Evolutionary conservation across 2,329 filamentous ascomycete species (phyloP).

Genomic region (Aspergillus tubingensis): DNA sequence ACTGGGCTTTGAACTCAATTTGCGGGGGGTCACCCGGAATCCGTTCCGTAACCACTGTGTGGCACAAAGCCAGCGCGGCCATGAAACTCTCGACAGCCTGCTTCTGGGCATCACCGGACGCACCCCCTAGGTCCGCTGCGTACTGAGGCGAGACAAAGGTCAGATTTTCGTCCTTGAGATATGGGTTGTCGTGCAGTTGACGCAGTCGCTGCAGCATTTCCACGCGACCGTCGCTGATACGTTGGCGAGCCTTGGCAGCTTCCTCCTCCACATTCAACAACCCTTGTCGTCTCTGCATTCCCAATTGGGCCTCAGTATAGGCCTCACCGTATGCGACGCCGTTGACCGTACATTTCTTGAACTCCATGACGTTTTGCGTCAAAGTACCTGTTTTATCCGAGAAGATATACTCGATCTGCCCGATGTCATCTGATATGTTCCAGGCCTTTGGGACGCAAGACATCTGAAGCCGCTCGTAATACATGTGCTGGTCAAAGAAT

Average conservation of each 20-base stretch:
- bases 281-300: slow-evolving; percentile 5
- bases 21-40: slow-evolving; percentile 6
- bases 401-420: slow-evolving; percentile 98
- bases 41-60: slow-evolving; percentile 7
- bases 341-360: slow-evolving; percentile 73
- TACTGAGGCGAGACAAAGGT: slow-evolving; percentile 4
- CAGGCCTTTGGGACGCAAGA: slow-evolving; percentile 4
- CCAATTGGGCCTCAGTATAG: slow-evolving; percentile 5
- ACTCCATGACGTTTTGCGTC: slow-evolving; percentile 95
- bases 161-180: slow-evolving; percentile 3
- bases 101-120: slow-evolving; percentile 2
- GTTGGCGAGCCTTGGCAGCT: slow-evolving; percentile 7
- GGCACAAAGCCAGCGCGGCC: slow-evolving; percentile 1
- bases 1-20: slow-evolving; percentile 9
- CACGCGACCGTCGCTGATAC: slow-evolving; percentile 3
- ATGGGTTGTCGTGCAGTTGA: slow-evolving; percentile 7
- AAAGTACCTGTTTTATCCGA: slow-evolving; percentile 89
- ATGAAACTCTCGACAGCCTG: slow-evolving; percentile 1
- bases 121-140: slow-evolving; percentile 2
- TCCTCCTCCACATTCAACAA: slow-evolving; percentile 8
- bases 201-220: slow-evolving; percentile 6
- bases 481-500: slow-evolving; percentile 4
- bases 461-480: slow-evolving; percentile 5
- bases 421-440: slow-evolving; percentile 37
- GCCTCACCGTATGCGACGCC: slow-evolving; percentile 4